A percentile compares a stretch with the other conserved stretches of the same genome.
phyloP scores from a whole-genome alignment of 805 yeast genomes.

The Komagataella pastoris region DNA sequence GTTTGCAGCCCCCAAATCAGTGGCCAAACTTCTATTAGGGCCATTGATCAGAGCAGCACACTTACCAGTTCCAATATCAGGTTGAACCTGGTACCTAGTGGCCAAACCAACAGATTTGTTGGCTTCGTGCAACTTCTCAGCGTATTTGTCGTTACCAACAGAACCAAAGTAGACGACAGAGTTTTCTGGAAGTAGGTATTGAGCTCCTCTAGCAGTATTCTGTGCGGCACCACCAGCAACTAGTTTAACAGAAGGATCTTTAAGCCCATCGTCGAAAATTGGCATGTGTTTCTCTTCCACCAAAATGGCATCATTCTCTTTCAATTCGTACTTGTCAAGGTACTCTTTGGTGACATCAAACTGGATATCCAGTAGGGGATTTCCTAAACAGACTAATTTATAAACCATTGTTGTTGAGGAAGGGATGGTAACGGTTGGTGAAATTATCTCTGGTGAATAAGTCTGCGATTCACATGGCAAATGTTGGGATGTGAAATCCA shows the following conservation, averaged over 20 bases:
- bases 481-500: background rate
- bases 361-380: constrained; percentile 78
- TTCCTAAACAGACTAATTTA: constrained; percentile 77
- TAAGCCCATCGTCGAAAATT: constrained; percentile 68
- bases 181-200: constrained; percentile 67
- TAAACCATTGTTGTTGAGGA: constrained; percentile 31
- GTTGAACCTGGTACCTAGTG: constrained; percentile 75
- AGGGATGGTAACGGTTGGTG: background rate
- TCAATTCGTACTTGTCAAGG: constrained; percentile 69
- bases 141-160: constrained; percentile 85
- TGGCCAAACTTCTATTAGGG: constrained; percentile 80
- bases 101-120: constrained; percentile 80
- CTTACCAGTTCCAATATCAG: constrained; percentile 78
- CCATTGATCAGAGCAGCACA: constrained; percentile 91
- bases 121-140: constrained; percentile 70
- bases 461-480: background rate
- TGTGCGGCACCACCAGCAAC: constrained; percentile 99
- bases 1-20: constrained; percentile 97
- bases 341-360: constrained; percentile 56
- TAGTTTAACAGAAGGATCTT: constrained; percentile 43
- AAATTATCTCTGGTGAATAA: background rate
- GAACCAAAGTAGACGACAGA: constrained; percentile 92
- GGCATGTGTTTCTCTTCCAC: constrained; percentile 74
- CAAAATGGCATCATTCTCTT: constrained; percentile 89
- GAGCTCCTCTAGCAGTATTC: constrained; percentile 98